Evolutionary conservation across 768 basidiomycete genomes (phyloP).

Genomic region (Rhodotorula toruloides): DNA sequence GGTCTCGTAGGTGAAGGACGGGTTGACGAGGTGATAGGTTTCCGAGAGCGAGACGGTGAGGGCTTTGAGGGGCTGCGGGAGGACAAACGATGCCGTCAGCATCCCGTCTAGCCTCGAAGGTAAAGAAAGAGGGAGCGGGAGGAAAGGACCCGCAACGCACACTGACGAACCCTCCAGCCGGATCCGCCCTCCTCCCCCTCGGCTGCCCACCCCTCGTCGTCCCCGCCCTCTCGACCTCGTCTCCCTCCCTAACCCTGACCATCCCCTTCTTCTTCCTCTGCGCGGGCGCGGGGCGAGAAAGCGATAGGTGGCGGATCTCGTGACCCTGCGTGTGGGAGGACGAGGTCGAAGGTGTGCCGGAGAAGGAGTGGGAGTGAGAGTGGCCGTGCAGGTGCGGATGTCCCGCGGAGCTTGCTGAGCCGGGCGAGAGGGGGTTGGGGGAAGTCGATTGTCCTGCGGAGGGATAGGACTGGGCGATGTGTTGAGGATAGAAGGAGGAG

Average conservation of each 20-base stretch:
- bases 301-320: conserved; percentile 3
- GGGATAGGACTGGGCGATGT: conserved; percentile 25
- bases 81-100: not conserved
- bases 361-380: not conserved
- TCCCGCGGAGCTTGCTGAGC: not conserved
- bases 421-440: not conserved
- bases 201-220: conserved; percentile 55
- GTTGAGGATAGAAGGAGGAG: conserved; percentile 31
- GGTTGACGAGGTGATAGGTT: conserved; percentile 91
- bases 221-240: conserved; percentile 59
- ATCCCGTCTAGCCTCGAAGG: not conserved
- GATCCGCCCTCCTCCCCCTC: conserved; percentile 67
- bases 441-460: not conserved
- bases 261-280: conserved; percentile 51
- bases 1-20: conserved; percentile 89
- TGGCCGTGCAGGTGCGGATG: not conserved
- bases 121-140: not conserved
- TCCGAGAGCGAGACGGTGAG: conserved; percentile 81
- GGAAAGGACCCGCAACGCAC: no score
- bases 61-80: conserved; percentile 56
- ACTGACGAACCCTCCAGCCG: conserved; percentile 56
- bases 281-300: not conserved
- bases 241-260: conserved; percentile 71
- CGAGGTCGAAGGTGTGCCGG: not conserved
- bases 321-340: not conserved